Percentiles rank a stretch among this genome's conserved stretches.
Conservation (phyloP, 306 rosid genomes). For the Sophora flavescens region DNA sequence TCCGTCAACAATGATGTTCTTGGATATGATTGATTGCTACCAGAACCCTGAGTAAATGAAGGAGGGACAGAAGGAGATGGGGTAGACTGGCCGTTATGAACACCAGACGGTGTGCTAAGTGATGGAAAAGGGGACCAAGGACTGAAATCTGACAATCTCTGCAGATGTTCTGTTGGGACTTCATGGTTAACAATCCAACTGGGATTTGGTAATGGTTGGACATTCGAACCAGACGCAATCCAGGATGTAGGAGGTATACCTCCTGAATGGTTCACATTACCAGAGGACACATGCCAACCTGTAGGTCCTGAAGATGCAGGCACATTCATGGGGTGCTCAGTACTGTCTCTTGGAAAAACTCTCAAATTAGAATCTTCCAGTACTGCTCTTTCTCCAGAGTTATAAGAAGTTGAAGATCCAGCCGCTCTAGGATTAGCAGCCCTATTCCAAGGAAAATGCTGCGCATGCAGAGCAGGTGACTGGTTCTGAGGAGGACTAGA, state of each 20-base stretch:
- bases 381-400: slow-evolving; percentile 60
- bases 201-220: slow-evolving; percentile 56
- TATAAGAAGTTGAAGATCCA: slow-evolving; percentile 58
- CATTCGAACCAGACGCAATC: slow-evolving; percentile 65
- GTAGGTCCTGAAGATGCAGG: slow-evolving; percentile 57
- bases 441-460: slow-evolving; percentile 65
- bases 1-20: slow-evolving; percentile 69
- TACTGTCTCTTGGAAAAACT: slow-evolving; percentile 55
- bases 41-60: slow-evolving; percentile 59
- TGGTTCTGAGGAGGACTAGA: slow-evolving; percentile 58
- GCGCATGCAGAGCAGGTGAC: slow-evolving; percentile 53
- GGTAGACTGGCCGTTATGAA: slow-evolving; percentile 59
- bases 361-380: slow-evolving; percentile 65
- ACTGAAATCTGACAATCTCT: slow-evolving; percentile 65
- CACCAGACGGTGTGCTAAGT: slow-evolving; percentile 58
- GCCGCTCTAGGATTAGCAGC: slow-evolving; percentile 59
- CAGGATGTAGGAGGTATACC: slow-evolving; percentile 67
- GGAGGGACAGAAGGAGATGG: slow-evolving; percentile 67
- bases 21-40: slow-evolving; percentile 60
- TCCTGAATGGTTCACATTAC: slow-evolving; percentile 59
- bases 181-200: slow-evolving; percentile 63
- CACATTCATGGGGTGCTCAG: slow-evolving; percentile 54
- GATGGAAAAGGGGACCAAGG: slow-evolving; percentile 86
- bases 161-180: slow-evolving; percentile 63
- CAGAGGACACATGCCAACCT: slow-evolving; percentile 60